Base-by-base conservation (phyloP, 768 basidiomycete species). In the Mycena amicta region DNA sequence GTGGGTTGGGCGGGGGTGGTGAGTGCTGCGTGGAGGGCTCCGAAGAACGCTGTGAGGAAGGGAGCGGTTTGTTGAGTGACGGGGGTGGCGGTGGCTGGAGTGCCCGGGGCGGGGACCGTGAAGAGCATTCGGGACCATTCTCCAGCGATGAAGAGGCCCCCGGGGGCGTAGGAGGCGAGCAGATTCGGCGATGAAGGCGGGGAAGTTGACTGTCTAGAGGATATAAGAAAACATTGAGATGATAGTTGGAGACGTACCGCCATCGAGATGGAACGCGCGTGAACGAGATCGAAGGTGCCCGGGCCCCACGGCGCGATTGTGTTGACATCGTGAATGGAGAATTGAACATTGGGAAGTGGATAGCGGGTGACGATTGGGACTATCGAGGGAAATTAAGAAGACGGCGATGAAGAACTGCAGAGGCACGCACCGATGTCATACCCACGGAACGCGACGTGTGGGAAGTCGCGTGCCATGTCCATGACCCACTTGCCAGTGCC, bases 401-500 rank as follows among this genome's bases (percentile, higher is more conserved):
- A 55, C 46, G 61, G 53, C 60, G 43, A 41, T 52, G 45, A 53
- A 41, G 41, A 64, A 55, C 33, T 27, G 53, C 46, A 29, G 52
- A 58, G 46, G 33, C 53, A 69, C 81, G 65, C 70, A 92, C 91
- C 91, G 63, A 91, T 87, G 72, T 93, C 92, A 52, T 90, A 71
- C 40, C 88, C 92, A 63, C 80, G 77, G 69, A 92, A 90, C 64
- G 74, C 72, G 60, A 83, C 87, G 65, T 82, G 75, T 18, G 84
- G 86, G 68, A 87, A 93, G 50, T 77, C 75, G 46, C 67, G 71
- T 54, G 87, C 88, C 86, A 93, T 88, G 63, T 91, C 88, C 71
- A 87, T 79, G 3, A 85, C 76, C 91, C 91, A 93, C 72, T 68
- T 73, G 4, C 91, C 91, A 18, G 80, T 88, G 18, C 91, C 91